Conservation (phyloP, 305 asterid genomes). For the Rubia tinctorum region DNA sequence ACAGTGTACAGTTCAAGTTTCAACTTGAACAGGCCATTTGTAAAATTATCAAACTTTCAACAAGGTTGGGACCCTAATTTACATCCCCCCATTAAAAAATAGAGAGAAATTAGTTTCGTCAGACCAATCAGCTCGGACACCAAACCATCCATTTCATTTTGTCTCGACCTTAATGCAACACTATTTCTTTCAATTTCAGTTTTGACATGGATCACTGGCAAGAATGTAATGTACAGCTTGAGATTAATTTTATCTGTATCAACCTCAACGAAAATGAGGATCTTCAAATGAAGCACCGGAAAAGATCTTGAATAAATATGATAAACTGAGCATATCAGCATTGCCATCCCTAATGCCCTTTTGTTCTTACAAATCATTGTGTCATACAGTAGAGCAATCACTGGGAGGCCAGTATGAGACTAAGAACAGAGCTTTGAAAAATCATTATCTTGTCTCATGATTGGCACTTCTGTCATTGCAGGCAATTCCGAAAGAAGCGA, state of each 20-base stretch:
- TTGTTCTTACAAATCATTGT: not conserved
- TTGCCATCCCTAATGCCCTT: not conserved
- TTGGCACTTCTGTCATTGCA: constrained; percentile 35
- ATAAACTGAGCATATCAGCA: not conserved
- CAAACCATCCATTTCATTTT: too few species aligned
- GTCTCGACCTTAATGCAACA: not conserved
- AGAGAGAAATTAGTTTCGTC: too few species aligned
- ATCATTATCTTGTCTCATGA: not conserved
- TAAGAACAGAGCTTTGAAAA: not conserved
- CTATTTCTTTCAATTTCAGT: not conserved
- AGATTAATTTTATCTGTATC: not conserved
- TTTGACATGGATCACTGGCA: not conserved
- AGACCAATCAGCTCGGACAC: too few species aligned
- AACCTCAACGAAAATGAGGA: not conserved
- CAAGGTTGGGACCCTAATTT: too few species aligned
- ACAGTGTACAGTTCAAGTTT: too few species aligned
- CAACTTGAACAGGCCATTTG: too few species aligned
- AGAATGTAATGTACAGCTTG: not conserved
- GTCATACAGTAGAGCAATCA: not conserved
- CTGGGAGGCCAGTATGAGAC: not conserved
- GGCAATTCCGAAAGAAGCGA: constrained; percentile 86
- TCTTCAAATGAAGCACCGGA: too few species aligned
- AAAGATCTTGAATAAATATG: not conserved
- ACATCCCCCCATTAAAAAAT: too few species aligned
- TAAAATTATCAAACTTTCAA: too few species aligned